Evolutionary conservation across 2,329 filamentous ascomycete species (phyloP).

Genomic region (Colletotrichum navitas): DNA sequence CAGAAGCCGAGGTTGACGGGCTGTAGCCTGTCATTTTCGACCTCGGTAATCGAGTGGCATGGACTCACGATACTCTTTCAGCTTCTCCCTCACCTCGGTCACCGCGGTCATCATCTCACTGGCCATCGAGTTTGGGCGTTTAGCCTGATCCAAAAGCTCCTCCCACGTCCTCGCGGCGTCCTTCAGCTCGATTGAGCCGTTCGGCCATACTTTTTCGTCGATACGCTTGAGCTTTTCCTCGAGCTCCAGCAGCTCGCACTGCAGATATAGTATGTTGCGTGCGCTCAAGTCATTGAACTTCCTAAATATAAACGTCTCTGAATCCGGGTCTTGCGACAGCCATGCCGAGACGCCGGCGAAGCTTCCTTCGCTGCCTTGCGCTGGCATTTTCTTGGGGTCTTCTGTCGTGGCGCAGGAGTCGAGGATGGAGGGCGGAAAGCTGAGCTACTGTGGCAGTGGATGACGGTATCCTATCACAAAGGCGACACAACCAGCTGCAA

Average conservation of each 20-base stretch:
- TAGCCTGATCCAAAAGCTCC: neutral
- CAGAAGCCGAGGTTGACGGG: neutral
- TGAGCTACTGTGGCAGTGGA: neutral
- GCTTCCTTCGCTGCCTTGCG: neutral
- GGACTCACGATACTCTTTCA: neutral
- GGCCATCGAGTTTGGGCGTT: neutral
- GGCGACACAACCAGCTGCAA: neutral
- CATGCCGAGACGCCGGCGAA: neutral
- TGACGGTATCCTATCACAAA: neutral
- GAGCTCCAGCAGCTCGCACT: neutral
- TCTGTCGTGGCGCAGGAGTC: neutral
- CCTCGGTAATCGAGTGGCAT: too few relatives aligned
- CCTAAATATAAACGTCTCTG: neutral
- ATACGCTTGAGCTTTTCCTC: neutral
- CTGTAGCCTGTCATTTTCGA: neutral
- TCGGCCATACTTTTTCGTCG: neutral
- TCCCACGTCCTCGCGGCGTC: neutral
- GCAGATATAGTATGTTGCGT: neutral
- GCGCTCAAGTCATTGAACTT: neutral
- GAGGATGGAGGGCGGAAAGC: neutral
- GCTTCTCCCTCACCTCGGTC: neutral
- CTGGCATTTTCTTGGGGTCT: neutral
- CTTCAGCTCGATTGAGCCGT: neutral
- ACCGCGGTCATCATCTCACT: neutral
- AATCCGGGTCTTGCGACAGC: neutral